phyloP scores from a whole-genome alignment of 257 asterid species.

The Fraxinus excelsior region DNA sequence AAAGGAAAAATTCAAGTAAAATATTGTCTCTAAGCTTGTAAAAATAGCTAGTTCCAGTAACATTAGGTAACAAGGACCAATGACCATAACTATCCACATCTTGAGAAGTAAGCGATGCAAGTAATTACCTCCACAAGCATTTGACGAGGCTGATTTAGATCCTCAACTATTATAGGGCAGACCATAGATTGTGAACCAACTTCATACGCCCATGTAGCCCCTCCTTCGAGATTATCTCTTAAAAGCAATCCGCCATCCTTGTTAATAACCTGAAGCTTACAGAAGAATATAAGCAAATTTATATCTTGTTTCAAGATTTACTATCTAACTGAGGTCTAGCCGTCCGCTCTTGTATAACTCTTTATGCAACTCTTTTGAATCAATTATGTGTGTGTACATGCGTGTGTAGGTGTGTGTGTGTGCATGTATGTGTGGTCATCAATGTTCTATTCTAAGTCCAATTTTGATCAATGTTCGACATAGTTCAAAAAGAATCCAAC shows the following conservation, averaged over 20 bases:
- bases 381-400: no score
- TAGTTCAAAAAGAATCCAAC: not conserved
- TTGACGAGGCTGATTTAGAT: conserved; percentile 71
- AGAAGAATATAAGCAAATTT: conserved; percentile 1
- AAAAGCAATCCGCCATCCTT: conserved; percentile 56
- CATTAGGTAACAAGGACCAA: not conserved
- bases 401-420: not conserved
- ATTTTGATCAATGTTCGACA: not conserved
- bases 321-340: not conserved
- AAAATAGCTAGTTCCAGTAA: not conserved
- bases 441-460: not conserved
- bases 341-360: not conserved
- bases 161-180: conserved; percentile 84
- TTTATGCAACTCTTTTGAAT: not conserved
- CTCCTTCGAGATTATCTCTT: conserved; percentile 65
- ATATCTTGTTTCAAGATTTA: not conserved
- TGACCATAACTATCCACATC: not conserved
- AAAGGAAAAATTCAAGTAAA: conserved; percentile 4
- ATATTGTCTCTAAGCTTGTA: conserved; percentile 4
- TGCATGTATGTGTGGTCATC: conserved; percentile 1
- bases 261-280: conserved; percentile 46
- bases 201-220: conserved; percentile 92
- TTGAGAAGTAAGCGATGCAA: conserved; percentile 4
- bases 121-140: conserved; percentile 76
- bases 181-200: conserved; percentile 71